Evolutionary conservation across 129 eudicot genomes (phyloP).

Genomic region (Lactuca sativa): DNA sequence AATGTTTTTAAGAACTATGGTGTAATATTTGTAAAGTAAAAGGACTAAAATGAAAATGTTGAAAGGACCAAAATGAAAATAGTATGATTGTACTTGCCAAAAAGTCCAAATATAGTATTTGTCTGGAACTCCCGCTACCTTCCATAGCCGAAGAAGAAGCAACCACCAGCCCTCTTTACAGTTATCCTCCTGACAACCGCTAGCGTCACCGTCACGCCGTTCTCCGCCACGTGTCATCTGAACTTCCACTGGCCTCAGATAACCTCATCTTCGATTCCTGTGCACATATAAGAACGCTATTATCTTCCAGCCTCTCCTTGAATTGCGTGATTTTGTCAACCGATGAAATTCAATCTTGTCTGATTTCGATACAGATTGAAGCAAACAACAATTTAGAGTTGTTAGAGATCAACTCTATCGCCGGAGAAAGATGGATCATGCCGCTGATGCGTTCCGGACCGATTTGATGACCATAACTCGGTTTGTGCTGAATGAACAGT

Average conservation of each 20-base stretch:
- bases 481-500: conserved; percentile 83
- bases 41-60: neutral
- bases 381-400: neutral
- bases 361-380: neutral
- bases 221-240: conserved; percentile 44
- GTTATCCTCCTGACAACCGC: conserved; percentile 27
- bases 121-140: conserved; percentile 17
- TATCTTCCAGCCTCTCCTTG: conserved; percentile 17
- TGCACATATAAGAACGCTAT: neutral
- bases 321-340: conserved; percentile 30
- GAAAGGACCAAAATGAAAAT: neutral
- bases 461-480: conserved; percentile 97
- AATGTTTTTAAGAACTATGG: too few species aligned
- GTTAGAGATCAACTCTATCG: neutral
- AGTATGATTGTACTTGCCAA: neutral
- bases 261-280: conserved; percentile 35
- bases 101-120: conserved; percentile 2
- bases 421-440: conserved; percentile 65
- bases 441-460: conserved; percentile 79
- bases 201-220: conserved; percentile 39
- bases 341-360: conserved; percentile 31
- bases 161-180: neutral
- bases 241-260: conserved; percentile 41
- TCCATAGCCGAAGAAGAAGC: conserved; percentile 20
- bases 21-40: neutral